These are phyloP conservation scores for Corylus americana DNA, from an alignment of 306 rosid species.

Conservation along the genomic window DNA sequence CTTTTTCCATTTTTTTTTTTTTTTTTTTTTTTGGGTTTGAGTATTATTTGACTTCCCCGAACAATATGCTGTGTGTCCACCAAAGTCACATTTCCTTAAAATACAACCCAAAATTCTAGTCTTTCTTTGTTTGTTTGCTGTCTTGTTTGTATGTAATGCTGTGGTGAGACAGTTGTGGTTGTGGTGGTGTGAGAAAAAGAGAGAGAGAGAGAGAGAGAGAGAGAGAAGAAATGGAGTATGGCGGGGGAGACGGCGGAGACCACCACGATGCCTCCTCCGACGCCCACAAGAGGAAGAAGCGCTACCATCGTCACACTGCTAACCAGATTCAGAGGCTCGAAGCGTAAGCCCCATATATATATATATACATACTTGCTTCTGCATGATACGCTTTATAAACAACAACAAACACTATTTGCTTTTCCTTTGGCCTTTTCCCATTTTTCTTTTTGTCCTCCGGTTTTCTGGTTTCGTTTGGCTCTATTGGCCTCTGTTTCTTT, in stretches of 20 bases:
- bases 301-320: slow-evolving; percentile 96
- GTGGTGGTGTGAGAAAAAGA: not conserved
- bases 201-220: not conserved
- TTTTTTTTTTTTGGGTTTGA: not conserved
- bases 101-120: slow-evolving; percentile 23
- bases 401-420: not conserved
- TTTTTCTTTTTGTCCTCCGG: no score
- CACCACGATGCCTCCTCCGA: slow-evolving; percentile 57
- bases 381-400: not conserved
- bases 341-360: slow-evolving; percentile 44
- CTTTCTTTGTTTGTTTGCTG: slow-evolving; percentile 32
- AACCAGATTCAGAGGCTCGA: slow-evolving; percentile 95
- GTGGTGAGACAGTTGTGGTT: not conserved
- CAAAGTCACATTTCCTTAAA: slow-evolving; percentile 24
- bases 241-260: slow-evolving; percentile 62
- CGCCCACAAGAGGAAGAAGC: slow-evolving; percentile 67
- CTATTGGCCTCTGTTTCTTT: not conserved
- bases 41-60: slow-evolving; percentile 1
- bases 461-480: not conserved
- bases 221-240: slow-evolving; percentile 59
- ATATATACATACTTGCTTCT: not conserved
- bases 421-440: not conserved
- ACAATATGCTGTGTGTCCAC: slow-evolving; percentile 2
- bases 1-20: no score
- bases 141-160: slow-evolving; percentile 17